Evolutionary conservation across 2,329 filamentous ascomycete species (phyloP).

Genomic region (Aspergillus sp.): DNA sequence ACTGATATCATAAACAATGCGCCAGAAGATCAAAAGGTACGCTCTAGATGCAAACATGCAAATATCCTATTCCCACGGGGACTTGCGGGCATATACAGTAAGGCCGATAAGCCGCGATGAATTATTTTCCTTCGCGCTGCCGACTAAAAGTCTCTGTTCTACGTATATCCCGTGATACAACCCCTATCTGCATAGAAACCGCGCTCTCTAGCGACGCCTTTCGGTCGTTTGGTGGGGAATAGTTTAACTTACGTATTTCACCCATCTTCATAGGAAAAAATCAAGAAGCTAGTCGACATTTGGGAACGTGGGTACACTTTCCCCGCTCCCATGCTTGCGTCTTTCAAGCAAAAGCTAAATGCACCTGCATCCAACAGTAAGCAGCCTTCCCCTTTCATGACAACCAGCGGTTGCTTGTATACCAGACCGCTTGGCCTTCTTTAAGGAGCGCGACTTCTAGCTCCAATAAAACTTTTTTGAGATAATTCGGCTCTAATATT

Average conservation of each 20-base stretch:
- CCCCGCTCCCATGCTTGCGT: slow-evolving; percentile 72
- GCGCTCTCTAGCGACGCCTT: slow-evolving; percentile 22
- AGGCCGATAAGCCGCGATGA: slow-evolving; percentile 22
- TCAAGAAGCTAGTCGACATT: slow-evolving; percentile 92
- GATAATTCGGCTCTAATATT: slow-evolving; percentile 27
- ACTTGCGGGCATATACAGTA: slow-evolving; percentile 29
- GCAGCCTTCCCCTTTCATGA: slow-evolving; percentile 37
- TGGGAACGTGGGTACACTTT: slow-evolving; percentile 97
- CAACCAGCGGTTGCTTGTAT: slow-evolving; percentile 9
- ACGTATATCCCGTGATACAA: slow-evolving; percentile 27
- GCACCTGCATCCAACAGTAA: slow-evolving; percentile 64
- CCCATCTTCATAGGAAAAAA: slow-evolving; percentile 73
- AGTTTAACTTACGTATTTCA: slow-evolving; percentile 51
- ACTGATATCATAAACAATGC: slow-evolving; percentile 88
- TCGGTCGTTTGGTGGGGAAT: slow-evolving; percentile 30
- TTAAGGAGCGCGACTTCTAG: not conserved
- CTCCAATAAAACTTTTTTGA: not conserved
- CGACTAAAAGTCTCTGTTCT: slow-evolving; percentile 24
- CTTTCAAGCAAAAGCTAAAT: slow-evolving; percentile 79
- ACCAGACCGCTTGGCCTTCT: not conserved
- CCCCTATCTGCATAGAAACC: slow-evolving; percentile 24
- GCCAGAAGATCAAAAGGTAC: slow-evolving; percentile 95
- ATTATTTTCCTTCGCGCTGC: slow-evolving; percentile 32
- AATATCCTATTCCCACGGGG: slow-evolving; percentile 27
- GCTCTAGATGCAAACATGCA: slow-evolving; percentile 48